Evolutionary conservation across 257 asterid genomes (phyloP).

Genomic region (Nicotiana sylvestris): DNA sequence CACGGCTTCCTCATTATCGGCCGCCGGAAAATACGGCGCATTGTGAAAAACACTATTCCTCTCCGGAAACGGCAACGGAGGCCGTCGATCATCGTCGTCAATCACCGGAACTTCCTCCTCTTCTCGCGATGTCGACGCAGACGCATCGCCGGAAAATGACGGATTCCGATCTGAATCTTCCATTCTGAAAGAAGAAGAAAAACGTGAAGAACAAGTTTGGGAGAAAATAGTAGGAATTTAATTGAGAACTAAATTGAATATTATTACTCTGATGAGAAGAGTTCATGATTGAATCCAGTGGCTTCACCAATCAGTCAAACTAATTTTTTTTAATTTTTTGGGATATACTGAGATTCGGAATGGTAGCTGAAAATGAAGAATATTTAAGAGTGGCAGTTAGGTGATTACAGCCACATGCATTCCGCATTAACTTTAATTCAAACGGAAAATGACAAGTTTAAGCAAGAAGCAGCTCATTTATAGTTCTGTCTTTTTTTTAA

Average conservation of each 20-base stretch:
- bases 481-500: too few species aligned
- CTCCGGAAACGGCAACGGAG: conserved; percentile 61
- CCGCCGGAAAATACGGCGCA: neutral
- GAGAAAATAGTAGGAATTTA: neutral
- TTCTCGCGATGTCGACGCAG: conserved; percentile 9
- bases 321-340: neutral
- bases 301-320: neutral
- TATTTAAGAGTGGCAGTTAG: neutral
- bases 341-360: neutral
- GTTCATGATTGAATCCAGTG: neutral
- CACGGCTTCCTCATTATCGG: conserved; percentile 20
- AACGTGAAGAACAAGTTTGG: neutral
- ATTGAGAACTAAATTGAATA: neutral
- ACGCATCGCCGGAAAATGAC: neutral
- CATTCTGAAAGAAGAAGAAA: neutral
- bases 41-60: conserved; percentile 9
- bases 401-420: too few species aligned
- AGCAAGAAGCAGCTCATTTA: too few species aligned
- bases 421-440: too few species aligned
- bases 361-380: neutral
- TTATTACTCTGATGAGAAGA: neutral
- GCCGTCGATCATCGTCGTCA: conserved; percentile 25
- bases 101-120: neutral
- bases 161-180: neutral
- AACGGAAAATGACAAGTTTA: too few species aligned